phyloP scores from a whole-genome alignment of 208 protist genomes.

The Wallacemonas collosoma region DNA sequence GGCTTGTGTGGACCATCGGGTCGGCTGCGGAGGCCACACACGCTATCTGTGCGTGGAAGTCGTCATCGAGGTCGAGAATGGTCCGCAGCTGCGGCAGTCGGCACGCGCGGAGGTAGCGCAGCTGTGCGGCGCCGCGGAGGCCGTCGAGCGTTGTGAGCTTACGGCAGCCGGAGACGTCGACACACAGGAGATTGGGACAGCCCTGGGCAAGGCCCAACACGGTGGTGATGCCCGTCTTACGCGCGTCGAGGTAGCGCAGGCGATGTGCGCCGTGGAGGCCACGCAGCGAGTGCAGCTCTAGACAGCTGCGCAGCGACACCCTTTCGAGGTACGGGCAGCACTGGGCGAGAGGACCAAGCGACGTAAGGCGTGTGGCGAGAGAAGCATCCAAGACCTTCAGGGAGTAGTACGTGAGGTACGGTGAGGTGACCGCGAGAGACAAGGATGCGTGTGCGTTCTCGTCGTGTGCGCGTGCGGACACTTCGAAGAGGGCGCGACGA shows the following conservation, averaged over 20 bases:
- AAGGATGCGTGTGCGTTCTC: not conserved
- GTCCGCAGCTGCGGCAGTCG: not conserved
- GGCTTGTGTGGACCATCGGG: no score
- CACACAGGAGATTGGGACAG: not conserved
- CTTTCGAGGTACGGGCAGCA: slow-evolving; percentile 8
- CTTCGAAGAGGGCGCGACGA: slow-evolving; percentile 7
- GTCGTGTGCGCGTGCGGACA: not conserved
- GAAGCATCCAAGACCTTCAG: slow-evolving; percentile 6
- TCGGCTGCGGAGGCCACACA: not conserved
- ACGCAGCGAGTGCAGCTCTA: slow-evolving; percentile 4
- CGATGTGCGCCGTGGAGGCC: slow-evolving; percentile 2
- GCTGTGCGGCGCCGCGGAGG: not conserved
- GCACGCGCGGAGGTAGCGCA: slow-evolving; percentile 10
- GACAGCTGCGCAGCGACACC: slow-evolving; percentile 5
- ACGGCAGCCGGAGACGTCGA: slow-evolving; percentile 11
- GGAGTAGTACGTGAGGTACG: not conserved
- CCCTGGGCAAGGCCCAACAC: not conserved
- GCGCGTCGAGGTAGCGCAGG: slow-evolving; percentile 9
- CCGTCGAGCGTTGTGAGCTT: not conserved
- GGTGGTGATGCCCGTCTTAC: not conserved
- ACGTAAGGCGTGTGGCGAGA: not conserved
- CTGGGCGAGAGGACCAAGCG: slow-evolving; percentile 3
- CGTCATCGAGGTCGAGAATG: slow-evolving; percentile 7
- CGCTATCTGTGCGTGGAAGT: slow-evolving; percentile 3
- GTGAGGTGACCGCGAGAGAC: not conserved